phyloP scores from a whole-genome alignment of 2,329 filamentous ascomycete genomes.

The Xylaria sp. region DNA sequence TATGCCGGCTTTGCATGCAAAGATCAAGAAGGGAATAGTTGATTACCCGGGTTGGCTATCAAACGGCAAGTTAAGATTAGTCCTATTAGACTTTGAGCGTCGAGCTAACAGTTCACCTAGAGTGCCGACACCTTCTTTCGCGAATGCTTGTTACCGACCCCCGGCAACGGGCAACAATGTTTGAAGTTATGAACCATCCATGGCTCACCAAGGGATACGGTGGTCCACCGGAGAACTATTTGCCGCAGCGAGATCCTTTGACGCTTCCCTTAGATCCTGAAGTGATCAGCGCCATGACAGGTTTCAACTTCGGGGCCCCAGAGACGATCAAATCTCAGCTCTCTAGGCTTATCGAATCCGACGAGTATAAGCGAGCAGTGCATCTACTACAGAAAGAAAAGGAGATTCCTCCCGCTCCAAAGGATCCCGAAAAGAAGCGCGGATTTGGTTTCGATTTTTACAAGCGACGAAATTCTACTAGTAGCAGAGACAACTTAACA shows the following conservation, averaged over 20 bases:
- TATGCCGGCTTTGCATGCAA: slow-evolving; percentile 97
- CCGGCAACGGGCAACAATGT: slow-evolving; percentile 82
- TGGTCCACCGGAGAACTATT: slow-evolving; percentile 85
- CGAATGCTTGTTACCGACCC: slow-evolving; percentile 97
- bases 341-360: slow-evolving; percentile 86
- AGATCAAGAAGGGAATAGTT: slow-evolving; percentile 96
- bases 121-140: slow-evolving; percentile 92
- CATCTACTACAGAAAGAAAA: slow-evolving; percentile 74
- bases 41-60: slow-evolving; percentile 96
- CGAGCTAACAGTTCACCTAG: slow-evolving; percentile 62
- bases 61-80: slow-evolving; percentile 69
- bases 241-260: slow-evolving; percentile 86
- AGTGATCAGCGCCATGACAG: slow-evolving; percentile 93
- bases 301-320: slow-evolving; percentile 93
- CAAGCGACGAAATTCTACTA: slow-evolving; percentile 89
- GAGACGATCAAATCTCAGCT: slow-evolving; percentile 86
- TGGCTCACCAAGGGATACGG: slow-evolving; percentile 96
- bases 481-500: slow-evolving; percentile 85
- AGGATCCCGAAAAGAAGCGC: slow-evolving; percentile 81
- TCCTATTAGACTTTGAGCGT: slow-evolving; percentile 21
- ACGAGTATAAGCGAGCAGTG: slow-evolving; percentile 91
- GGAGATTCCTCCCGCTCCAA: slow-evolving; percentile 65
- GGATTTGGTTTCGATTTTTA: slow-evolving; percentile 96
- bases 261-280: slow-evolving; percentile 83
- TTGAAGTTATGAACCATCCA: slow-evolving; percentile 92